A percentile compares a stretch with the other conserved stretches of the same genome.
These are phyloP conservation scores for Nectriaceae sp. DNA, from an alignment of 2,329 filamentous ascomycete species.

Conservation along the genomic window DNA sequence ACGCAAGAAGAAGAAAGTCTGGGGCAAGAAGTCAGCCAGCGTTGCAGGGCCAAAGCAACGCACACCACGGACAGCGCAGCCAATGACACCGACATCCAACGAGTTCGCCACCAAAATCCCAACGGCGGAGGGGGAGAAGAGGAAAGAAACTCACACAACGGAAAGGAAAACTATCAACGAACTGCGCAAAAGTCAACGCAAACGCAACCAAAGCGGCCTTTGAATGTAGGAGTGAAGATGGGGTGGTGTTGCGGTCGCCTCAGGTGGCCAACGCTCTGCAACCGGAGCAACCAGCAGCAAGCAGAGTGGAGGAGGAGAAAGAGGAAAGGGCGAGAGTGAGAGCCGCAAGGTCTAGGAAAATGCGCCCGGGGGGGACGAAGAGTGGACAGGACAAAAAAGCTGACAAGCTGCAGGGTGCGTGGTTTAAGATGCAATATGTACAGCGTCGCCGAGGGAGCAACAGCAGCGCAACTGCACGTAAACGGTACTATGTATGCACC, in stretches of 20 bases:
- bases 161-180: conserved; percentile 10
- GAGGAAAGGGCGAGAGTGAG: conserved; percentile 1
- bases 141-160: conserved; percentile 22
- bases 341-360: neutral
- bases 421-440: neutral
- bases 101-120: conserved; percentile 3
- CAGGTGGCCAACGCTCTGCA: conserved; percentile 25
- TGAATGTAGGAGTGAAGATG: neutral
- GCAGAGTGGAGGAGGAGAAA: neutral
- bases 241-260: conserved; percentile 9
- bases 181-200: conserved; percentile 10
- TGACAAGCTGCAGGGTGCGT: neutral
- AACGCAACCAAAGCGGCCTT: neutral
- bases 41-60: conserved; percentile 10
- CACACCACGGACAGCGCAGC: conserved; percentile 15
- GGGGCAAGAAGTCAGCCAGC: conserved; percentile 17
- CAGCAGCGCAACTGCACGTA: neutral
- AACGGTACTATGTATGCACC: neutral
- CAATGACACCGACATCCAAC: conserved; percentile 19
- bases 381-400: conserved; percentile 1
- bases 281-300: conserved; percentile 28
- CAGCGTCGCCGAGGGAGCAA: neutral
- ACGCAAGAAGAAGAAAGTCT: conserved; percentile 18
- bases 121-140: conserved; percentile 4
- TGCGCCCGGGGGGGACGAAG: neutral